A percentile compares a stretch with the other conserved stretches of the same genome.
phyloP scores from a whole-genome alignment of 2,329 filamentous ascomycete genomes.

The Apiospora arundinis region DNA sequence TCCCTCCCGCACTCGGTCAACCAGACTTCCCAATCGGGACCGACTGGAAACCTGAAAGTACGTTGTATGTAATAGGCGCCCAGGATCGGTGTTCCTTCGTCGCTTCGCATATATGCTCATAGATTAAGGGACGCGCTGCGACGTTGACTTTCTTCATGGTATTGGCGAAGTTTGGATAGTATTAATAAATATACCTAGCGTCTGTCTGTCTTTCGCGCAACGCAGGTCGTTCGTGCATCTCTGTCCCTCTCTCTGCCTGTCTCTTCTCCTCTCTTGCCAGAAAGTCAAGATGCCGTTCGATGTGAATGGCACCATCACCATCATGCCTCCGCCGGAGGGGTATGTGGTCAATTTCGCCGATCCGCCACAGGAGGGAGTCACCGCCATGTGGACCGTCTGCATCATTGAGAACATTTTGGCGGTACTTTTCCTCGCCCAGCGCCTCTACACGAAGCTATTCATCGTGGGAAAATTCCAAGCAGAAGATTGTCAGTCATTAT shows the following conservation, averaged over 20 bases:
- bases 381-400: conserved; percentile 24
- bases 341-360: conserved; percentile 26
- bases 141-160: background rate
- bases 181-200: background rate
- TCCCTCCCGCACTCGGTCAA: background rate
- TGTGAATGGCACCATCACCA: conserved; percentile 20
- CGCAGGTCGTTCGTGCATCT: background rate
- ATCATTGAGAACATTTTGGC: conserved; percentile 26
- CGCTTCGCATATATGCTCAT: background rate
- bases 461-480: conserved; percentile 24
- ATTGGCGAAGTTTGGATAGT: background rate
- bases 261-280: background rate
- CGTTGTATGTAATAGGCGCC: background rate
- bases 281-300: background rate
- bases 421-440: conserved; percentile 27
- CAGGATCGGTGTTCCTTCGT: background rate
- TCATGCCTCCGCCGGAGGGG: conserved; percentile 24
- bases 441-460: conserved; percentile 27
- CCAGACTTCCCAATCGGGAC: background rate
- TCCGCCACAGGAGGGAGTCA: conserved; percentile 23
- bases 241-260: background rate
- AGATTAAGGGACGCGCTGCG: background rate
- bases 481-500: conserved; percentile 24
- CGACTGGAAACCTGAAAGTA: background rate
- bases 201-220: background rate